A percentile compares a stretch with the other conserved stretches of the same genome.
These are phyloP conservation scores for Botrytis fabae DNA, from an alignment of 2,329 filamentous ascomycete species.

Conservation along the genomic window DNA sequence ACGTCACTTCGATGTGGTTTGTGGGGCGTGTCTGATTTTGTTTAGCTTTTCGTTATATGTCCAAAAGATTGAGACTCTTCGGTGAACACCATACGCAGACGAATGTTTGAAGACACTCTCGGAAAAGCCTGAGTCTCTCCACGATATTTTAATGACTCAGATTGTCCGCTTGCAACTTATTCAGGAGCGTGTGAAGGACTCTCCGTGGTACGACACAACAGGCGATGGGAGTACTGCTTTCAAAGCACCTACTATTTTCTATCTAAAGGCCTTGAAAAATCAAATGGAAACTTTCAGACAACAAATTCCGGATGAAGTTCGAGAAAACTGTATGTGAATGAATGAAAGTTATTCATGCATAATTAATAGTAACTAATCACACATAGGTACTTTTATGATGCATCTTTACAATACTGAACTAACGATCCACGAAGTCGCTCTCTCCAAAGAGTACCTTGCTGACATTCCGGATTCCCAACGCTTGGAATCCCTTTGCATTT, in stretches of 20 bases:
- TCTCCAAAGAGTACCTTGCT: background rate
- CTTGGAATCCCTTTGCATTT: conserved; percentile 14
- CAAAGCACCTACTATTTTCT: conserved; percentile 32
- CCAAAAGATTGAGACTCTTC: conserved; percentile 51
- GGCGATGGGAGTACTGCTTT: background rate
- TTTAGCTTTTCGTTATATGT: conserved; percentile 45
- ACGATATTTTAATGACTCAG: conserved; percentile 51
- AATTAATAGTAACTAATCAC: background rate
- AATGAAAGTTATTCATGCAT: no score
- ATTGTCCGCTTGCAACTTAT: conserved; percentile 43
- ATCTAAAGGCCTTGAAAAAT: conserved; percentile 53
- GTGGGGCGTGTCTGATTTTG: conserved; percentile 25
- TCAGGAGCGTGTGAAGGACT: conserved; percentile 27
- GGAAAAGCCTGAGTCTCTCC: conserved; percentile 48
- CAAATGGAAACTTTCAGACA: conserved; percentile 58
- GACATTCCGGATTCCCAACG: conserved; percentile 7
- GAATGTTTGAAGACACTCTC: conserved; percentile 53
- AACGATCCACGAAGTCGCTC: conserved; percentile 20
- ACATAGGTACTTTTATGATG: conserved; percentile 9
- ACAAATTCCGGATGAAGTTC: conserved; percentile 67
- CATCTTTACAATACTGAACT: conserved; percentile 20
- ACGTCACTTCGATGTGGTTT: conserved; percentile 27
- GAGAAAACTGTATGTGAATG: conserved; percentile 3
- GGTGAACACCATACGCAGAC: conserved; percentile 60
- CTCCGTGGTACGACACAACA: conserved; percentile 5